These are phyloP conservation scores for Chrysoporthe cubensis DNA, from an alignment of 2,329 filamentous ascomycete genomes.

Conservation along the genomic window DNA sequence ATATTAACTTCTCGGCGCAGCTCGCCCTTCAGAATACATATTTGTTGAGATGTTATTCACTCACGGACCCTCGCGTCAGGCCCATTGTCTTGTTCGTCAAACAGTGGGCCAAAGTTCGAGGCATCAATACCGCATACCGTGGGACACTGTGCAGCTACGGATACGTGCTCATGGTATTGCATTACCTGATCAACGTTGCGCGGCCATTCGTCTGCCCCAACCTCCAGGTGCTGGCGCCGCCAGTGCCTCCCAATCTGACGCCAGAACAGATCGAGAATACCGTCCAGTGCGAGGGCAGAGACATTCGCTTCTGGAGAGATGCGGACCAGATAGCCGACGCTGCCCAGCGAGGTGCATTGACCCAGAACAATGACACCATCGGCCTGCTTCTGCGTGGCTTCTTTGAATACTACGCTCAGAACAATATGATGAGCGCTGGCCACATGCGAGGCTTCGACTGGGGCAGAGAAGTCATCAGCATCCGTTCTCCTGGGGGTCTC, in stretches of 20 bases:
- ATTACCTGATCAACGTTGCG: constrained; percentile 84
- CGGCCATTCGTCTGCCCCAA: constrained; percentile 84
- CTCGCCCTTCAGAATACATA: constrained; percentile 83
- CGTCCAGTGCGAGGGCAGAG: constrained; percentile 63
- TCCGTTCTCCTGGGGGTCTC: constrained; percentile 73
- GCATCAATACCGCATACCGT: constrained; percentile 84
- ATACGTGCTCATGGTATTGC: constrained; percentile 89
- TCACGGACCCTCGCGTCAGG: constrained; percentile 76
- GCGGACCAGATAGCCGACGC: constrained; percentile 69
- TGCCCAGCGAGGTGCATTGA: constrained; percentile 62
- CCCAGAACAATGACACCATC: constrained; percentile 69
- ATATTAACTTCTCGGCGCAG: constrained; percentile 89
- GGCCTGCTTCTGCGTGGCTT: constrained; percentile 79
- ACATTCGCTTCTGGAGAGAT: constrained; percentile 78
- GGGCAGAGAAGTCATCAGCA: constrained; percentile 77
- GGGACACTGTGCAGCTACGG: constrained; percentile 89
- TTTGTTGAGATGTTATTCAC: constrained; percentile 81
- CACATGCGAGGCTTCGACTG: constrained; percentile 71
- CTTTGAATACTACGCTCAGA: constrained; percentile 82
- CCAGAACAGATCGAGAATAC: constrained; percentile 44
- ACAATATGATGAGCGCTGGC: constrained; percentile 55
- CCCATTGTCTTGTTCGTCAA: constrained; percentile 86
- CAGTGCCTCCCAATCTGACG: constrained; percentile 45
- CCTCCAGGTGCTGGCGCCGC: constrained; percentile 64
- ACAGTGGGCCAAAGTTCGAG: constrained; percentile 83